Evolutionary conservation across 2,329 filamentous ascomycete genomes (phyloP).

Genomic region (Penicillium digitatum): DNA sequence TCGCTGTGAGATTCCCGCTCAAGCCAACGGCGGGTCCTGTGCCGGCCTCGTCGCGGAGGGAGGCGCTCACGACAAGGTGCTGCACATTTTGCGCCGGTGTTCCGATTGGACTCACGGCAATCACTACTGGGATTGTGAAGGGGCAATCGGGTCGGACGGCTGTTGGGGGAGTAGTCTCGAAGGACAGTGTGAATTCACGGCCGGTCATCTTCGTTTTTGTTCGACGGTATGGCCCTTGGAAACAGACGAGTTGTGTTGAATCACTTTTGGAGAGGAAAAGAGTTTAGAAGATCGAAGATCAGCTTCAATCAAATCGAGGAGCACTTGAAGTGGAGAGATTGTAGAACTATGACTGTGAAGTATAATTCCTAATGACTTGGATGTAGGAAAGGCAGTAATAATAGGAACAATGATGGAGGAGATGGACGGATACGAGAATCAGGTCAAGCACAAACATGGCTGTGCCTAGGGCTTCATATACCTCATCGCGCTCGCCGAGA

Average conservation of each 20-base stretch:
- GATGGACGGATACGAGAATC: not conserved
- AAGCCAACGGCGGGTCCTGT: slow-evolving; percentile 20
- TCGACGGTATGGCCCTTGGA: not conserved
- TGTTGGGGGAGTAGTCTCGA: slow-evolving; percentile 29
- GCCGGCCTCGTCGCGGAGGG: slow-evolving; percentile 28
- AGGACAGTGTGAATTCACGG: slow-evolving; percentile 30
- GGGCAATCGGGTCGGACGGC: slow-evolving; percentile 25
- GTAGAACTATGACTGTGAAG: slow-evolving; percentile 6
- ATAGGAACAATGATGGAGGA: not conserved
- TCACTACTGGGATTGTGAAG: slow-evolving; percentile 32
- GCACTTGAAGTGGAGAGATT: not conserved
- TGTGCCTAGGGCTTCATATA: slow-evolving; percentile 21
- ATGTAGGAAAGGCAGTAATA: not conserved
- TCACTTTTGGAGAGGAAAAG: not conserved
- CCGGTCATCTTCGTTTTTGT: slow-evolving; percentile 13
- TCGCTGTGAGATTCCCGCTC: slow-evolving; percentile 30
- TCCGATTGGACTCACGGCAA: slow-evolving; percentile 30
- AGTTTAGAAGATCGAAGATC: not conserved
- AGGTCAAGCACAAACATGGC: slow-evolving; percentile 1
- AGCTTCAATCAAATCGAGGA: slow-evolving; percentile 5
- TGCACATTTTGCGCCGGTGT: slow-evolving; percentile 22
- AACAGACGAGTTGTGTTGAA: not conserved
- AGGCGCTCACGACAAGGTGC: slow-evolving; percentile 29
- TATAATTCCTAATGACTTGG: slow-evolving; percentile 3
- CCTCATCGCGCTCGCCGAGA: slow-evolving; percentile 9